These are phyloP conservation scores for Tanozyma kutaoensis DNA, from an alignment of 805 yeast species.

Conservation along the genomic window DNA sequence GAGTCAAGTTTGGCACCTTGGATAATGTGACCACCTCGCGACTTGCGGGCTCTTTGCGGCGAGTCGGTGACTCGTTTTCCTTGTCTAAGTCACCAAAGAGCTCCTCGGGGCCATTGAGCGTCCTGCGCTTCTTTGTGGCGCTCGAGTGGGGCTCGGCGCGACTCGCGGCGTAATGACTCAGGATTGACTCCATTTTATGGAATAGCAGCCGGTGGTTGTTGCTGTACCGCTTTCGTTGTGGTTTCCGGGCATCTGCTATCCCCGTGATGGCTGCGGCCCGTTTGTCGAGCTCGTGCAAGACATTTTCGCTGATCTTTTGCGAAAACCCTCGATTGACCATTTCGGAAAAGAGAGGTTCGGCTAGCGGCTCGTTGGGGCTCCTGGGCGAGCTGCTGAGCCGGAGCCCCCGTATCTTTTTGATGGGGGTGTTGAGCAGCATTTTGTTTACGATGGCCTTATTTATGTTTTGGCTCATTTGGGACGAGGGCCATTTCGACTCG, in stretches of 20 bases:
- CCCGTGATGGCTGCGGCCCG: constrained; percentile 8
- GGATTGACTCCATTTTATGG: constrained; percentile 34
- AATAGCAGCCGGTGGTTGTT: constrained; percentile 21
- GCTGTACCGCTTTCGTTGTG: constrained; percentile 13
- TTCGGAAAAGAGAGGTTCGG: constrained; percentile 3
- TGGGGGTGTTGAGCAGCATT: constrained; percentile 27
- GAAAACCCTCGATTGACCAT: constrained; percentile 8
- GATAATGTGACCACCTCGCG: too few species aligned
- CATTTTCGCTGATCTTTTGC: constrained; percentile 7
- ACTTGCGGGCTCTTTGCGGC: too few species aligned
- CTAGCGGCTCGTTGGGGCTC: neutral
- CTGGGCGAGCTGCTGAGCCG: constrained; percentile 17
- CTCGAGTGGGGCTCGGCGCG: constrained; percentile 4
- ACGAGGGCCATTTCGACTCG: too few species aligned
- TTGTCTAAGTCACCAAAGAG: constrained; percentile 6
- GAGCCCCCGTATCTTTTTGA: constrained; percentile 20
- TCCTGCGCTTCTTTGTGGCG: constrained; percentile 21
- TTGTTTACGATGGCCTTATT: too few species aligned
- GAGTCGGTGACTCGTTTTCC: constrained; percentile 6
- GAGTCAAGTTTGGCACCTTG: constrained; percentile 1
- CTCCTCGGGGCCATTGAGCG: constrained; percentile 29
- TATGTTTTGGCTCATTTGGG: too few species aligned
- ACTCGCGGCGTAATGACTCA: constrained; percentile 33
- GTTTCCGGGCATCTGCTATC: constrained; percentile 1
- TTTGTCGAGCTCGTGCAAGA: constrained; percentile 5